Conservation (phyloP, 768 basidiomycete genomes). For the Lactifluus hygrophoroides region DNA sequence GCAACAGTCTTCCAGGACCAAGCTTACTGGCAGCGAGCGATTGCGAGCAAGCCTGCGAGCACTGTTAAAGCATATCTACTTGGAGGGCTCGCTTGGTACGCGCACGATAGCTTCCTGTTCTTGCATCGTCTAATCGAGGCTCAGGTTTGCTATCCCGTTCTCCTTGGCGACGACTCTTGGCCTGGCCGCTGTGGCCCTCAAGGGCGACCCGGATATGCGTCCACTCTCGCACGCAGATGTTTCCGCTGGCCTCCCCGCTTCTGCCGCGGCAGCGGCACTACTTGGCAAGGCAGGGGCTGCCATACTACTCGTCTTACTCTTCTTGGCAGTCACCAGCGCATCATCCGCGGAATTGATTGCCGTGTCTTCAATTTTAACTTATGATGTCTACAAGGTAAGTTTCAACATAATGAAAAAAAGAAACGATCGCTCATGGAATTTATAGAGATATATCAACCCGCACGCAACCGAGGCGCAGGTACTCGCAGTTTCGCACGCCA, state of each 20-base stretch:
- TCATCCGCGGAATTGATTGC: conserved; percentile 89
- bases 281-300: conserved; percentile 73
- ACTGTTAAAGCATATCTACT: conserved; percentile 87
- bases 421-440: neutral
- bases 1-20: conserved; percentile 50
- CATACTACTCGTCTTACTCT: conserved; percentile 71
- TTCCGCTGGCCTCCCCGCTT: conserved; percentile 80
- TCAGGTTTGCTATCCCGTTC: conserved; percentile 79
- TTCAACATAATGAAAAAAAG: neutral
- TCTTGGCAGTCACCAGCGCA: conserved; percentile 80
- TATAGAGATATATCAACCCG: conserved; percentile 71
- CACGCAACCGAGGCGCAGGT: conserved; percentile 68
- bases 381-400: conserved; percentile 72
- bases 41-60: conserved; percentile 75
- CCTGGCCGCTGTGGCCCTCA: conserved; percentile 77
- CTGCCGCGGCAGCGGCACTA: conserved; percentile 75
- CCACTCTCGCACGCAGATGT: conserved; percentile 53
- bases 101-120: neutral
- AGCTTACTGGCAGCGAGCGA: conserved; percentile 86
- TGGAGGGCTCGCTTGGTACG: conserved; percentile 80
- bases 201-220: conserved; percentile 47
- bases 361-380: conserved; percentile 74
- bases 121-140: neutral
- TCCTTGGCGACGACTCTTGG: conserved; percentile 83
- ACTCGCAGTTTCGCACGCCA: conserved; percentile 56